Evolutionary conservation across 179 eudicot species (phyloP).

Genomic region (Vitellaria paradoxa): DNA sequence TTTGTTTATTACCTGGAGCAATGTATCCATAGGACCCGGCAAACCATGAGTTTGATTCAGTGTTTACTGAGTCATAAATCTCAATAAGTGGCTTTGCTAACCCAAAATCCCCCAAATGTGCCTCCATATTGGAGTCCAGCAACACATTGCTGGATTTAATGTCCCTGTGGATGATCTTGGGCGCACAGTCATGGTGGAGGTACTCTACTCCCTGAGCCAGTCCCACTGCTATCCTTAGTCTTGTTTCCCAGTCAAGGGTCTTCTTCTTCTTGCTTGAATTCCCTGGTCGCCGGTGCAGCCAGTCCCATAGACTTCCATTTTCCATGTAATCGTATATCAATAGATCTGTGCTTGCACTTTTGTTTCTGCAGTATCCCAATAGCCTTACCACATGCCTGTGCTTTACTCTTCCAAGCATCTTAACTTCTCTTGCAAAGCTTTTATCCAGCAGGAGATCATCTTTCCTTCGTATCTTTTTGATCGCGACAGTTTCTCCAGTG

Average conservation of each 20-base stretch:
- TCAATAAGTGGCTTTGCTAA: conserved; percentile 68
- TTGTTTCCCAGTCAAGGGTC: conserved; percentile 70
- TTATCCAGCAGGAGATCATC: conserved; percentile 68
- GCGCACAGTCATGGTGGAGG: conserved; percentile 91
- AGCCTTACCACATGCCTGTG: conserved; percentile 93
- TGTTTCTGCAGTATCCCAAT: conserved; percentile 72
- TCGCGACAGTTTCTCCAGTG: conserved; percentile 73
- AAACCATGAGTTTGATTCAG: conserved; percentile 78
- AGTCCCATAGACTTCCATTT: conserved; percentile 96
- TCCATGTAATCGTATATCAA: conserved; percentile 94
- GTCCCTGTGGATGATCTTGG: conserved; percentile 93
- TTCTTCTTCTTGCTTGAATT: conserved; percentile 35
- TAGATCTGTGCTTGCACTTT: conserved; percentile 54
- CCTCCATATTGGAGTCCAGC: conserved; percentile 85
- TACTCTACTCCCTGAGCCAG: conserved; percentile 96
- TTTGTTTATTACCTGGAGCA: conserved; percentile 74
- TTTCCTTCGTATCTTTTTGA: conserved; percentile 70
- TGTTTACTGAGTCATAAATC: conserved; percentile 52
- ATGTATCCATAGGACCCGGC: conserved; percentile 99
- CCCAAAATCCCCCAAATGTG: conserved; percentile 98
- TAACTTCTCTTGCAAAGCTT: conserved; percentile 89
- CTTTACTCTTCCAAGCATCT: conserved; percentile 82
- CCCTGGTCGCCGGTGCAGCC: conserved; percentile 54
- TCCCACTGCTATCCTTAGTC: conserved; percentile 79
- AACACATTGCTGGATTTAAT: conserved; percentile 85